phyloP scores from a whole-genome alignment of 164 flowering plant genomes.

The Chloranthus sessilifolius region DNA sequence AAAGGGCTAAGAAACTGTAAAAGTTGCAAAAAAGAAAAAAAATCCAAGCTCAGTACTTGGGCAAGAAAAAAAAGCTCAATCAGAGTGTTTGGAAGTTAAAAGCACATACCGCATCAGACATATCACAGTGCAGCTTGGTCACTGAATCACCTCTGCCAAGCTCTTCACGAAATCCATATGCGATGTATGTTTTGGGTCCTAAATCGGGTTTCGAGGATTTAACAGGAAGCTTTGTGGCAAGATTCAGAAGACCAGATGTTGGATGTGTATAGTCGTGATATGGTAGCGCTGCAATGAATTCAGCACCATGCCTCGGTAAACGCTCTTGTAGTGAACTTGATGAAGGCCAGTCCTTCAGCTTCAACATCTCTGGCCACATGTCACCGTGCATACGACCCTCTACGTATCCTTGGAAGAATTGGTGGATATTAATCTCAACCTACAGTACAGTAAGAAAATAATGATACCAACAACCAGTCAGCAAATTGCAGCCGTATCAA shows the following conservation, averaged over 20 bases:
- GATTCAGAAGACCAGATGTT: slow-evolving; percentile 54
- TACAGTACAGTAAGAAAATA: slow-evolving; percentile 15
- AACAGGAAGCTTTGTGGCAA: slow-evolving; percentile 66
- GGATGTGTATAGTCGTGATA: slow-evolving; percentile 69
- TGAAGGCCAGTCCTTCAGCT: slow-evolving; percentile 86
- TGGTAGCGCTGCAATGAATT: slow-evolving; percentile 65
- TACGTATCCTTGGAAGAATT: slow-evolving; percentile 69
- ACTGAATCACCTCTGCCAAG: slow-evolving; percentile 85
- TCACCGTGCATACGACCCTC: slow-evolving; percentile 53
- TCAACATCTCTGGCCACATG: slow-evolving; percentile 84
- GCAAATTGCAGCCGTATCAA: too few species aligned
- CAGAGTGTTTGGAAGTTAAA: not conserved
- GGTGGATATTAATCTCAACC: slow-evolving; percentile 71
- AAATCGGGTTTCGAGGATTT: slow-evolving; percentile 57
- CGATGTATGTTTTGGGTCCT: slow-evolving; percentile 80
- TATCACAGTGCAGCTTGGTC: slow-evolving; percentile 76
- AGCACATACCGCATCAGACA: slow-evolving; percentile 72
- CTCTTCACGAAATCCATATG: slow-evolving; percentile 63
- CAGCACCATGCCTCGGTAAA: slow-evolving; percentile 76
- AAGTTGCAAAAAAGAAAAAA: too few species aligned
- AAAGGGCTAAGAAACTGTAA: too few species aligned
- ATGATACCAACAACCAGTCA: too few species aligned
- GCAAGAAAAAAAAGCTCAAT: not conserved
- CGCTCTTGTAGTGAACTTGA: slow-evolving; percentile 65
- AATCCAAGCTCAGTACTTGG: too few species aligned